A percentile compares a stretch with the other conserved stretches of the same genome.
Conservation (phyloP, 306 rosid species). For the Castanea crenata region DNA sequence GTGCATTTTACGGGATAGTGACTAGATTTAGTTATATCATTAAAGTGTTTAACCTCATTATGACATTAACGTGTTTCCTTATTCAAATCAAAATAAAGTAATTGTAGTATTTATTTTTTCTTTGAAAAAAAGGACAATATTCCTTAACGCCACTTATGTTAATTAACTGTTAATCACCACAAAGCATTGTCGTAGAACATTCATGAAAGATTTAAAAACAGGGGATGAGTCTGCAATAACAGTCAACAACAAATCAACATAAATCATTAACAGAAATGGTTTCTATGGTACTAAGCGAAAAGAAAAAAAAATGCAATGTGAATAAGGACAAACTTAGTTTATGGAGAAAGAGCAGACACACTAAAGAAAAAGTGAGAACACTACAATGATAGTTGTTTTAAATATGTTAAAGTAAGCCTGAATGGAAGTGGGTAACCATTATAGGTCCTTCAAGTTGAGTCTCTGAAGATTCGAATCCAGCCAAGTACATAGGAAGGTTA, state of each 20-base stretch:
- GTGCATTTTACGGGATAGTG: too few relatives aligned
- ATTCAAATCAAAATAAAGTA: background rate
- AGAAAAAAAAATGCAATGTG: background rate
- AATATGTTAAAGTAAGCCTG: background rate
- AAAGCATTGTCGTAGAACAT: background rate
- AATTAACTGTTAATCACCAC: background rate
- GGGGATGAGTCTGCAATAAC: background rate
- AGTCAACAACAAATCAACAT: background rate
- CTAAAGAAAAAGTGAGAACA: background rate
- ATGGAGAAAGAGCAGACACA: background rate
- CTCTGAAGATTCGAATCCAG: background rate
- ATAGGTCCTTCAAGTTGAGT: background rate
- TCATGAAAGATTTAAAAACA: background rate
- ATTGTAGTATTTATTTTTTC: background rate
- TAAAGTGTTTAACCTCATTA: background rate
- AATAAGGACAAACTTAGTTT: background rate
- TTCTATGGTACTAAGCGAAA: background rate
- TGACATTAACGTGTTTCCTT: too few relatives aligned
- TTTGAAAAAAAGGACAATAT: background rate
- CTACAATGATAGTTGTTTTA: background rate
- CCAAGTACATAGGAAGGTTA: background rate
- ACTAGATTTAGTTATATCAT: too few relatives aligned
- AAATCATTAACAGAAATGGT: background rate
- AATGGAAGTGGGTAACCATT: background rate
- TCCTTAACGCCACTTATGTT: background rate